Conservation (phyloP, 495 filamentous ascomycete genomes). For the Jackrogersella minutella region DNA sequence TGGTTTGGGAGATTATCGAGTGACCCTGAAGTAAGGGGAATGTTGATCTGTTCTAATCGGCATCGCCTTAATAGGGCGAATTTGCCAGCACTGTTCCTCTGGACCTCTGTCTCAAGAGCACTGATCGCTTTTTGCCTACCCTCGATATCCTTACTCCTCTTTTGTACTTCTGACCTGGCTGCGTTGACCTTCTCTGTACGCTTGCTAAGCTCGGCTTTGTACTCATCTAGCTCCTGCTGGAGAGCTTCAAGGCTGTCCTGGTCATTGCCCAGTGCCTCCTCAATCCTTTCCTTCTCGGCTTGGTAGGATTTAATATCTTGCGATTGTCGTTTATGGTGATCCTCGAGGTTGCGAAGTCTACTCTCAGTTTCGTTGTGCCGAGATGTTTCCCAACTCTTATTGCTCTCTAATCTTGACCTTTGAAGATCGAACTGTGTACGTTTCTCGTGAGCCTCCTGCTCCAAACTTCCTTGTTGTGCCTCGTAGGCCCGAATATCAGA, state of each 20-base stretch:
- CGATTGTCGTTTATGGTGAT: slow-evolving; percentile 69
- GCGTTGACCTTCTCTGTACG: slow-evolving; percentile 79
- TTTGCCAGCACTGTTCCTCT: slow-evolving; percentile 80
- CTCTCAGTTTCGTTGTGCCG: slow-evolving; percentile 71
- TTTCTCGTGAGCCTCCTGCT: slow-evolving; percentile 87
- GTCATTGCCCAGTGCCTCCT: slow-evolving; percentile 74
- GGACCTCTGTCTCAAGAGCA: slow-evolving; percentile 79
- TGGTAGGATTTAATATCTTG: slow-evolving; percentile 72
- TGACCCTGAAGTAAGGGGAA: slow-evolving; percentile 82
- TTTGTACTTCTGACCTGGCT: slow-evolving; percentile 83
- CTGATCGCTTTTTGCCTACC: slow-evolving; percentile 77
- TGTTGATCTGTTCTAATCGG: slow-evolving; percentile 89
- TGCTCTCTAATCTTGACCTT: slow-evolving; percentile 79
- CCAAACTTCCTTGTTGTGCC: slow-evolving; percentile 86
- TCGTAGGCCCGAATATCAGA: slow-evolving; percentile 91
- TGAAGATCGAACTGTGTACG: slow-evolving; percentile 86
- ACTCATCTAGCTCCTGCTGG: slow-evolving; percentile 71
- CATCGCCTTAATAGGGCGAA: slow-evolving; percentile 87
- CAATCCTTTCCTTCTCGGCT: slow-evolving; percentile 74
- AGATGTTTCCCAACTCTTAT: slow-evolving; percentile 78
- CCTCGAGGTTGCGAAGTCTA: slow-evolving; percentile 72
- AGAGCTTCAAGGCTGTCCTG: slow-evolving; percentile 80
- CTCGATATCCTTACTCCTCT: slow-evolving; percentile 83
- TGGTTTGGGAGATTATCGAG: slow-evolving; percentile 89
- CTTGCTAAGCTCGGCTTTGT: slow-evolving; percentile 69